Conservation (phyloP, 1,284 basidiomycete genomes). For the Meira nashicola region DNA sequence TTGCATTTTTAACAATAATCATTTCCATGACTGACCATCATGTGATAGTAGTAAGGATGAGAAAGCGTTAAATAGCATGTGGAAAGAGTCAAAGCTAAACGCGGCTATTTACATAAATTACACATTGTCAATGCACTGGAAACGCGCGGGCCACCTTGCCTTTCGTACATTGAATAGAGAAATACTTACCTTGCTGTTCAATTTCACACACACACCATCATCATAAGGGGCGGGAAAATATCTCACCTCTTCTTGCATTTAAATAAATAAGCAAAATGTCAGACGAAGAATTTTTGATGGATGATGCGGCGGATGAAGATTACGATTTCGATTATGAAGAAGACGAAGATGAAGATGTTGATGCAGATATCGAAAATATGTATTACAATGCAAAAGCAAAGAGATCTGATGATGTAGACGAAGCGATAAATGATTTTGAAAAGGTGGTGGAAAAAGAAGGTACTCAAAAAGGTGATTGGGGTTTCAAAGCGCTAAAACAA, state of each 20-base stretch:
- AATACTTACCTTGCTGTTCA: not conserved
- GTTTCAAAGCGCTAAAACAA: conserved; percentile 97
- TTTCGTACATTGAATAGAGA: no score
- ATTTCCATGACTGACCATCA: no score
- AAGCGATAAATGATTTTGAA: conserved; percentile 78
- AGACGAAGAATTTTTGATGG: conserved; percentile 46
- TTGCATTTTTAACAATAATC: no score
- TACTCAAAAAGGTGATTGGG: conserved; percentile 77
- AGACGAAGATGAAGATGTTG: conserved; percentile 64
- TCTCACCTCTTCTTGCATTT: not conserved
- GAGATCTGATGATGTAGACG: conserved; percentile 85
- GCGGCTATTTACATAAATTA: no score
- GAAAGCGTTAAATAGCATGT: no score
- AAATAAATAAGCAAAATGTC: conserved; percentile 19
- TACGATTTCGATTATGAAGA: conserved; percentile 84
- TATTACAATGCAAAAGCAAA: conserved; percentile 96
- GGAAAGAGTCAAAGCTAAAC: no score
- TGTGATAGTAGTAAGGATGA: no score
- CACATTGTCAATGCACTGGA: no score
- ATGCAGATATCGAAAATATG: conserved; percentile 90
- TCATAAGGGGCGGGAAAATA: not conserved
- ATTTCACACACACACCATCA: not conserved
- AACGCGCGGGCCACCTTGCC: no score
- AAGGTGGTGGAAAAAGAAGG: conserved; percentile 75
- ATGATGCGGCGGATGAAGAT: conserved; percentile 60